Conservation (phyloP, 306 rosid species). For the Lablab purpureus region DNA sequence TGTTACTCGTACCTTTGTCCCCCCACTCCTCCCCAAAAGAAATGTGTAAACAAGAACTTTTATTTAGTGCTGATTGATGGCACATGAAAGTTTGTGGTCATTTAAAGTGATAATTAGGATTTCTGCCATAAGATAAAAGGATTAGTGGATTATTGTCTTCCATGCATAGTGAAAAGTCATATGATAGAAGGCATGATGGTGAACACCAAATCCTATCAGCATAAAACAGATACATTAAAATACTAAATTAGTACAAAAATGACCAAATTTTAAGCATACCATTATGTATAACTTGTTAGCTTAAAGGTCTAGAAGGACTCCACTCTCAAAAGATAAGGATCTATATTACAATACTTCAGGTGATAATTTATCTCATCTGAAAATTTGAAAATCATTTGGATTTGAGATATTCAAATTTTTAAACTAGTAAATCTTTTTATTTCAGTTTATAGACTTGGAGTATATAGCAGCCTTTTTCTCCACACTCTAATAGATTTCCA, state of each 20-base stretch:
- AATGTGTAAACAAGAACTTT: background rate
- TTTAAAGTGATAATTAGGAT: background rate
- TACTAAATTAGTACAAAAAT: background rate
- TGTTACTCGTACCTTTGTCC: slow-evolving; percentile 16
- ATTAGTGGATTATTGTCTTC: slow-evolving; percentile 12
- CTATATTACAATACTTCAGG: background rate
- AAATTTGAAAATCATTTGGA: background rate
- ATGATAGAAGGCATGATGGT: slow-evolving; percentile 15
- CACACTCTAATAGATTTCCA: background rate
- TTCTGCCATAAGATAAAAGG: background rate
- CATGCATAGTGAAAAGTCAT: background rate
- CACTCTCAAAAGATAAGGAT: background rate
- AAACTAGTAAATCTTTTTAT: background rate
- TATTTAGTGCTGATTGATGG: background rate
- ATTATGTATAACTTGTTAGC: background rate
- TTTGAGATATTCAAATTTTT: background rate
- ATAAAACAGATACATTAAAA: background rate
- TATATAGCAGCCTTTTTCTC: background rate
- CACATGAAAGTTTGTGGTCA: background rate
- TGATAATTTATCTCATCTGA: background rate
- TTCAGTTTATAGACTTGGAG: background rate
- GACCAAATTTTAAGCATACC: background rate
- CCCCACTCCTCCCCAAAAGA: background rate
- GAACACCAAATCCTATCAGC: background rate
- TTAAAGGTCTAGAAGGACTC: background rate